A percentile compares a stretch with the other conserved stretches of the same genome.
phyloP scores from a whole-genome alignment of 176 grass and related monocot genomes.

The Avena sativa region DNA sequence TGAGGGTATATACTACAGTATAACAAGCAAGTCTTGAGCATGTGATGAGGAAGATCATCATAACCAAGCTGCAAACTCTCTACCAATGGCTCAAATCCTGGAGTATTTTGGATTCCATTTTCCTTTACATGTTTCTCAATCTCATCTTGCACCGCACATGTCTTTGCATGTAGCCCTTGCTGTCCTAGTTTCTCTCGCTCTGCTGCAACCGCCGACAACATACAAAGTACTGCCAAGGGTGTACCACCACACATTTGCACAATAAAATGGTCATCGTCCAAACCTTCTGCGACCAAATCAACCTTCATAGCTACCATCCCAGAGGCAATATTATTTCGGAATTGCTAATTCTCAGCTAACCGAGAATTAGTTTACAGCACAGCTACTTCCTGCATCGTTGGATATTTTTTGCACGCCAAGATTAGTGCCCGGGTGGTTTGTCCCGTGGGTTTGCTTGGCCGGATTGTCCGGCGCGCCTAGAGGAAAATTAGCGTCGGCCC shows the following conservation, averaged over 20 bases:
- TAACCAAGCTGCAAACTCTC: not conserved
- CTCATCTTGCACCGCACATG: not conserved
- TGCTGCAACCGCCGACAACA: not conserved
- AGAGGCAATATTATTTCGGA: not conserved
- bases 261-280: not conserved
- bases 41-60: not conserved
- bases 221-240: not conserved
- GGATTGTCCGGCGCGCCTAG: too few species aligned
- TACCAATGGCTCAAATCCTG: not conserved
- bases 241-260: not conserved
- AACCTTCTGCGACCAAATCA: too few species aligned
- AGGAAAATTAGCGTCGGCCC: too few species aligned
- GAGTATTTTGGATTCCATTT: not conserved
- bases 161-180: not conserved
- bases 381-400: too few species aligned
- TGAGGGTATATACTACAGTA: not conserved
- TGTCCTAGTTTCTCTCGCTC: not conserved
- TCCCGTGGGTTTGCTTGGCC: too few species aligned
- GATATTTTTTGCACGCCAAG: too few species aligned
- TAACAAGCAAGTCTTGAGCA: not conserved
- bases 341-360: too few species aligned
- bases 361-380: too few species aligned
- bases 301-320: too few species aligned
- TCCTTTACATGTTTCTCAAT: not conserved
- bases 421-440: too few species aligned